Conservation (phyloP, 78 protist genomes). For the Creolimax fragrantissima region DNA sequence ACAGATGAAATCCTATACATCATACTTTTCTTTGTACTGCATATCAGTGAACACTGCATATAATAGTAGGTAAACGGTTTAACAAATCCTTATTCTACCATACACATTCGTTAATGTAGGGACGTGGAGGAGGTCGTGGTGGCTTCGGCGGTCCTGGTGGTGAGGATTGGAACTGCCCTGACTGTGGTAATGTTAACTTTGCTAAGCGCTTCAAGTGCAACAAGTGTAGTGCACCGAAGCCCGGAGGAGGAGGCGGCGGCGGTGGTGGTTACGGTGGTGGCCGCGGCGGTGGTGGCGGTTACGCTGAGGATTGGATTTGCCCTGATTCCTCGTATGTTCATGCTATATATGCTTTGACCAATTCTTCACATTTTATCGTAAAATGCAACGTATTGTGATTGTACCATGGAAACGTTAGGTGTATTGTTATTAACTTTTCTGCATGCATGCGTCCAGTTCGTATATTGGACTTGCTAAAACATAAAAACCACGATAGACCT, state of each 20-base stretch:
- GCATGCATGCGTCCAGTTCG: too few species aligned
- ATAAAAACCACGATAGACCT: too few species aligned
- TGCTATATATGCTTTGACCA: not conserved
- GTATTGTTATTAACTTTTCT: too few species aligned
- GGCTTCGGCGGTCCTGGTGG: not conserved
- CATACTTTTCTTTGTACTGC: too few species aligned
- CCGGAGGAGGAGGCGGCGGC: conserved; percentile 23
- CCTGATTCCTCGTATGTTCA: not conserved
- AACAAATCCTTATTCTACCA: too few species aligned
- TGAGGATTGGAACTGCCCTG: not conserved
- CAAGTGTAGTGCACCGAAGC: not conserved
- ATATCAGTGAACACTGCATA: too few species aligned
- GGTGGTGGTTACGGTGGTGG: not conserved
- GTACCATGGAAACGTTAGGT: too few species aligned
- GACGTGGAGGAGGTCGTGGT: conserved; percentile 8
- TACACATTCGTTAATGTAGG: too few species aligned
- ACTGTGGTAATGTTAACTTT: conserved; percentile 7
- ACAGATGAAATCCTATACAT: too few species aligned
- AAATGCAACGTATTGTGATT: too few species aligned
- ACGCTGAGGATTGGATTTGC: not conserved
- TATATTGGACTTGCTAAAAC: too few species aligned
- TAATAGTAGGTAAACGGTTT: too few species aligned
- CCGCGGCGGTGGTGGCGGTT: not conserved
- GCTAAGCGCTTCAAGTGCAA: not conserved
- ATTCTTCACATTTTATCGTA: not conserved